Evolutionary conservation across 371 early-diverging fungal species (phyloP).

Genomic region (Haplosporangium sp.): DNA sequence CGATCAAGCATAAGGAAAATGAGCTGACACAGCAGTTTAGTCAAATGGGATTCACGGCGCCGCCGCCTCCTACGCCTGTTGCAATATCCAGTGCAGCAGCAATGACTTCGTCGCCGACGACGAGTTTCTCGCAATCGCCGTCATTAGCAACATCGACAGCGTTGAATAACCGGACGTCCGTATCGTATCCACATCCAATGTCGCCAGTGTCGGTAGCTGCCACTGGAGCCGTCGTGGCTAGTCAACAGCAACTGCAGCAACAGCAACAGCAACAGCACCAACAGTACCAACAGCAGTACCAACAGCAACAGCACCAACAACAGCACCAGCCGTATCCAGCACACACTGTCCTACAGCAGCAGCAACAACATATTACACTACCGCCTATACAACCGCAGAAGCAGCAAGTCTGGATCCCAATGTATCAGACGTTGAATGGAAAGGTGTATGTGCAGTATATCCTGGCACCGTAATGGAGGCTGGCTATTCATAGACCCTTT

Average conservation of each 20-base stretch:
- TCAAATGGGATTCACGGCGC: constrained; percentile 20
- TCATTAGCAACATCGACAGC: neutral
- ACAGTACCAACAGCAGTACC: constrained; percentile 12
- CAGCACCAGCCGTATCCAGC: constrained; percentile 8
- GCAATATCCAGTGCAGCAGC: neutral
- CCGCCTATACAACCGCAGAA: constrained; percentile 5
- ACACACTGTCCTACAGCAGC: constrained; percentile 3
- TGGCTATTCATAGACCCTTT: too few relatives aligned
- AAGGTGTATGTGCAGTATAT: constrained; percentile 43
- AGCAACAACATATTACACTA: neutral
- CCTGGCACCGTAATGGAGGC: constrained; percentile 56
- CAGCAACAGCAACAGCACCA: constrained; percentile 25
- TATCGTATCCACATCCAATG: constrained; percentile 10
- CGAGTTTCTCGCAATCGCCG: constrained; percentile 1
- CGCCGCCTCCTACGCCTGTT: neutral
- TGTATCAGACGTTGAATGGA: constrained; percentile 33
- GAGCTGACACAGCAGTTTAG: constrained; percentile 26
- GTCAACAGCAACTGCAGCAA: constrained; percentile 26
- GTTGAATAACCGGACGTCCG: neutral
- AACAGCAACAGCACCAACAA: constrained; percentile 13
- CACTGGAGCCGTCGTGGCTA: constrained; percentile 36
- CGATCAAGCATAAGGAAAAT: constrained; percentile 12
- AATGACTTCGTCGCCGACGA: constrained; percentile 4
- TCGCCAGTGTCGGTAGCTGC: constrained; percentile 44
- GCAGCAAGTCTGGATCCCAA: constrained; percentile 52